phyloP scores from a whole-genome alignment of 2,329 filamentous ascomycete species.

The Camillea tinctor region DNA sequence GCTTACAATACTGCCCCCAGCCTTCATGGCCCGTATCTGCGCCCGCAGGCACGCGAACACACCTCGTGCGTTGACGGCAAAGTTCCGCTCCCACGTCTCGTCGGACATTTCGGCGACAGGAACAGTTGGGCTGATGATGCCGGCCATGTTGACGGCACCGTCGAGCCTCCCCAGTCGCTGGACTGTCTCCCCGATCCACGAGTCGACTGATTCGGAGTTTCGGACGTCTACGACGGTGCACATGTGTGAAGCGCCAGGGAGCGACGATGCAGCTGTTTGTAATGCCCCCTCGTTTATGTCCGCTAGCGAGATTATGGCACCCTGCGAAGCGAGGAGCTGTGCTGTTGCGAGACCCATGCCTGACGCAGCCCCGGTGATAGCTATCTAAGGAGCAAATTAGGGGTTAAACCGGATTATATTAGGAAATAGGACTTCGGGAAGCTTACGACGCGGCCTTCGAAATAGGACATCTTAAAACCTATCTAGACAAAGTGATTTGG shows the following conservation, averaged over 20 bases:
- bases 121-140: slow-evolving; percentile 30
- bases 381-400: slow-evolving; percentile 27
- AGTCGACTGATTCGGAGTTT: slow-evolving; percentile 30
- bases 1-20: slow-evolving; percentile 48
- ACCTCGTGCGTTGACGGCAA: slow-evolving; percentile 30
- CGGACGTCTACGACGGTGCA: slow-evolving; percentile 31
- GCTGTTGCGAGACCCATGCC: slow-evolving; percentile 51
- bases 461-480: no score
- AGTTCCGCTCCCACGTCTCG: slow-evolving; percentile 28
- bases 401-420: not conserved
- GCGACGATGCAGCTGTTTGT: slow-evolving; percentile 16
- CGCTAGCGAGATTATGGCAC: slow-evolving; percentile 46
- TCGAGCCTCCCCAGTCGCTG: slow-evolving; percentile 12
- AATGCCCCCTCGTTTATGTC: slow-evolving; percentile 43
- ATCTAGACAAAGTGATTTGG: no score
- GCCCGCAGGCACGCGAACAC: slow-evolving; percentile 30
- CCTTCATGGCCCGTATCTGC: slow-evolving; percentile 34
- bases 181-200: slow-evolving; percentile 30
- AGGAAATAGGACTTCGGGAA: no score
- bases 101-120: slow-evolving; percentile 24
- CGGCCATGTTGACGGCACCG: slow-evolving; percentile 39
- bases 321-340: slow-evolving; percentile 40
- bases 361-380: slow-evolving; percentile 46
- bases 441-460: no score
- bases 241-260: not conserved